phyloP scores from a whole-genome alignment of 148 eudicot genomes.

The Camellia lanceoleosa region DNA sequence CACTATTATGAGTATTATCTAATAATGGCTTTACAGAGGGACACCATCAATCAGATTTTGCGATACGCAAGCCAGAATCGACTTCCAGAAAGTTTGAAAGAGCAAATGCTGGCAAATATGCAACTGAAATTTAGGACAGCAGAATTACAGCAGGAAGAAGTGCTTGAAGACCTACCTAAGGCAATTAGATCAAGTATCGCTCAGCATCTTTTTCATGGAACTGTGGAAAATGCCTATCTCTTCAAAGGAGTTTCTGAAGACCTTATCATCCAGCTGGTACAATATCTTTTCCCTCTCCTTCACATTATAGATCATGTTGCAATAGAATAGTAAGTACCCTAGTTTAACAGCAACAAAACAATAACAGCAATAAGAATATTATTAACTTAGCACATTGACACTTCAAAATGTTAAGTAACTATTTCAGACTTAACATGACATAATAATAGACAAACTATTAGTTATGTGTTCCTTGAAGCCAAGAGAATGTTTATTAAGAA shows the following conservation, averaged over 20 bases:
- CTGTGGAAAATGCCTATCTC: constrained; percentile 43
- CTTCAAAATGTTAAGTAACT: too few relatives aligned
- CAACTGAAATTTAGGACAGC: constrained; percentile 56
- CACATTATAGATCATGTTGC: neutral
- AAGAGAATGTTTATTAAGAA: neutral
- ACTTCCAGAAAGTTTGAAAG: constrained; percentile 48
- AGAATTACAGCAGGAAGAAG: constrained; percentile 57
- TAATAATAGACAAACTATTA: neutral
- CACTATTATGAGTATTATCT: neutral
- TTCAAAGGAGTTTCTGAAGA: constrained; percentile 49
- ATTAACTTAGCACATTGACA: too few relatives aligned
- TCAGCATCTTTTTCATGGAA: constrained; percentile 43
- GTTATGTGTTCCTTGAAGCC: neutral
- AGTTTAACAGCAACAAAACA: neutral
- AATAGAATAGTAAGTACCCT: neutral
- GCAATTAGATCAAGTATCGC: constrained; percentile 57
- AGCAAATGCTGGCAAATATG: constrained; percentile 58
- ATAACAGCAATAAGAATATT: neutral
- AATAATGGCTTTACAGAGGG: constrained; percentile 36
- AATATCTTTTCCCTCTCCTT: neutral
- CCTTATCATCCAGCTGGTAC: constrained; percentile 50
- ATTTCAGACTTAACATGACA: neutral
- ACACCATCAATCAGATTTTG: constrained; percentile 40
- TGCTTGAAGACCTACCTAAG: constrained; percentile 51
- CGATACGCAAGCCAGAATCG: constrained; percentile 48